phyloP scores from a whole-genome alignment of 208 protist genomes.

The Leishmania gerbilli region DNA sequence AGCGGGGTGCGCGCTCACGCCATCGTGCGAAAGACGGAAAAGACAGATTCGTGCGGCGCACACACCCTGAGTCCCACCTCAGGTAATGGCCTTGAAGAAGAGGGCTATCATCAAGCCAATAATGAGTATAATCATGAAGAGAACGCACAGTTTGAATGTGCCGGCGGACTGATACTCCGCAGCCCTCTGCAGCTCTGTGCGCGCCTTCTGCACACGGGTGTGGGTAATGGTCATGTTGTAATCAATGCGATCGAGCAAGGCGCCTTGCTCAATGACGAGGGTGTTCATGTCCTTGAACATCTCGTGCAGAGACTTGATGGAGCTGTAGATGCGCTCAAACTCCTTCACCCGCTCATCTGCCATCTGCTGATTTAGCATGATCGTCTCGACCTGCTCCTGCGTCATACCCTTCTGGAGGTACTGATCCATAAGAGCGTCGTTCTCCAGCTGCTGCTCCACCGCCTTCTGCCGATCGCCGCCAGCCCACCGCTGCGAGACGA shows the following conservation, averaged over 20 bases:
- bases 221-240: constrained; percentile 95
- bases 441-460: constrained; percentile 87
- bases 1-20: neutral
- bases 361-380: constrained; percentile 91
- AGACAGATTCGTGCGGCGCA: neutral
- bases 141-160: constrained; percentile 90
- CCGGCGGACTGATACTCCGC: constrained; percentile 90
- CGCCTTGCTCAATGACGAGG: constrained; percentile 94
- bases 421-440: constrained; percentile 88
- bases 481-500: constrained; percentile 81
- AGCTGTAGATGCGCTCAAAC: constrained; percentile 92
- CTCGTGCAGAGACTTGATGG: constrained; percentile 93
- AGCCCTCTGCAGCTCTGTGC: constrained; percentile 85
- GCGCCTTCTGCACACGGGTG: constrained; percentile 78
- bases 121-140: constrained; percentile 92
- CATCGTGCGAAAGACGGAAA: neutral
- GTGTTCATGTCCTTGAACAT: constrained; percentile 95
- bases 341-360: constrained; percentile 92
- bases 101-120: constrained; percentile 85
- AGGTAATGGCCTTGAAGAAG: constrained; percentile 82
- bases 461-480: constrained; percentile 81
- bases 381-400: constrained; percentile 92
- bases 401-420: constrained; percentile 93
- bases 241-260: constrained; percentile 95
- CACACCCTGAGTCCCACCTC: neutral